Evolutionary conservation across 2,329 filamentous ascomycete species (phyloP), one percentile per base, ranked within the genome.

Genomic region (Verticillium longisporum): DNA sequence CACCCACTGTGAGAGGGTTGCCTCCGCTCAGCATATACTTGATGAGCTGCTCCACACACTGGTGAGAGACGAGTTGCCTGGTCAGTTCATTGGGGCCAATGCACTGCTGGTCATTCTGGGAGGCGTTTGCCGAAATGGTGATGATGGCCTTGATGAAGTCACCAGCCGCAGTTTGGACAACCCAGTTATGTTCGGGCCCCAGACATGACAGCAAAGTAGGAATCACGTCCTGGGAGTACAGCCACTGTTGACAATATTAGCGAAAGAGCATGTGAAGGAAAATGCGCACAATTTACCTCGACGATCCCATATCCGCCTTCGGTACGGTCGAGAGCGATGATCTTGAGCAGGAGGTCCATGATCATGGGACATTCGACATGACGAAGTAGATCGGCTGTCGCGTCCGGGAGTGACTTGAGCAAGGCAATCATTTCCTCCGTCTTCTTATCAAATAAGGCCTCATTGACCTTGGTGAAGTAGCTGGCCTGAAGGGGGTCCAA

Each of bases 91-190:
- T 99, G 4, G 95, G 95, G 3, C 95, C 95, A 72, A 99, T 98
- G 69, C 96, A 97, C n/a, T 94, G 95, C 72, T 97, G 93, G 70
- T 99, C 95, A 70, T 97, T 96, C 68, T 97, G 95, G 1, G 94
- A 97, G 3, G 95, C 95, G 71, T 99, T 99, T 63, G 95, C 95
- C 1, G 95, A 98, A 62, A 99, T 97, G 32, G 95, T 99, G 67
- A 99, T 98, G 71, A 99, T 97, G 53, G 95, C 95, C 74, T 99
- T 99, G 69, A 99, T 84, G 68, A 99, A 99, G 72, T 99, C 95
- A 54, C 95, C 95, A 1, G 95, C 95, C 0, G 95, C 96, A 0
- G 95, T 98, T 74, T 99, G 95, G 2, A 95, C 96, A 1, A 94
- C 91, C 73, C 92, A 91, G 65, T 88, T 90, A 70, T 96, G 88